Percentiles rank a stretch among this genome's conserved stretches.
Evolutionary conservation across 2,329 filamentous ascomycete species (phyloP).

Genomic region (Phialemoniopsis sp.): DNA sequence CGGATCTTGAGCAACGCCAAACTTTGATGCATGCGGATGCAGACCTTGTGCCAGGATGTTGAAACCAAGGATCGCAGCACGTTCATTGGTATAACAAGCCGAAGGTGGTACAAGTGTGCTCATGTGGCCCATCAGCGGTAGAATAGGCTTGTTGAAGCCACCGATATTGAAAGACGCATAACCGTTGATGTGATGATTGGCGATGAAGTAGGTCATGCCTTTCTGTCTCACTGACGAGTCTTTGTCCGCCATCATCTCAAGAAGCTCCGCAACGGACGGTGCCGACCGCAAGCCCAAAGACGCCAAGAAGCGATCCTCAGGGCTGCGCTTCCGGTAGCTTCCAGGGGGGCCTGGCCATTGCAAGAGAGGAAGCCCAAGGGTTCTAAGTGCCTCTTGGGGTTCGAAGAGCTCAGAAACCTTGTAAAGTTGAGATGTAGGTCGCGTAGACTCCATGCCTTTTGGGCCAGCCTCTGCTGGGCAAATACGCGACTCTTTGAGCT

Average conservation of each 20-base stretch:
- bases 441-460: conserved; percentile 47
- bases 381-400: conserved; percentile 66
- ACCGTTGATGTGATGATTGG: conserved; percentile 71
- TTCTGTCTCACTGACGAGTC: conserved; percentile 57
- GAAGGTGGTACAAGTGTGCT: conserved; percentile 65
- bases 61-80: conserved; percentile 75
- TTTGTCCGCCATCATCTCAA: conserved; percentile 70
- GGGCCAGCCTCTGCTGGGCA: conserved; percentile 72
- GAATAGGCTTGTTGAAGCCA: conserved; percentile 51
- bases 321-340: conserved; percentile 58
- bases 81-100: conserved; percentile 78
- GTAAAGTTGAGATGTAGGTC: conserved; percentile 53
- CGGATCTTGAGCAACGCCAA: conserved; percentile 82
- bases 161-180: conserved; percentile 65
- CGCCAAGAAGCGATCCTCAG: conserved; percentile 71
- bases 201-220: conserved; percentile 77
- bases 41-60: conserved; percentile 71
- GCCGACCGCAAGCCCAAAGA: conserved; percentile 68
- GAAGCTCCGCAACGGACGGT: conserved; percentile 69
- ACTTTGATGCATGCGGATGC: conserved; percentile 75
- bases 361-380: conserved; percentile 69
- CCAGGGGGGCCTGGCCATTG: conserved; percentile 72
- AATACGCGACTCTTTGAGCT: conserved; percentile 72
- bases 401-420: conserved; percentile 78
- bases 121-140: conserved; percentile 68